phyloP scores from a whole-genome alignment of 2,329 filamentous ascomycete genomes.

The Leptographium procerum region DNA sequence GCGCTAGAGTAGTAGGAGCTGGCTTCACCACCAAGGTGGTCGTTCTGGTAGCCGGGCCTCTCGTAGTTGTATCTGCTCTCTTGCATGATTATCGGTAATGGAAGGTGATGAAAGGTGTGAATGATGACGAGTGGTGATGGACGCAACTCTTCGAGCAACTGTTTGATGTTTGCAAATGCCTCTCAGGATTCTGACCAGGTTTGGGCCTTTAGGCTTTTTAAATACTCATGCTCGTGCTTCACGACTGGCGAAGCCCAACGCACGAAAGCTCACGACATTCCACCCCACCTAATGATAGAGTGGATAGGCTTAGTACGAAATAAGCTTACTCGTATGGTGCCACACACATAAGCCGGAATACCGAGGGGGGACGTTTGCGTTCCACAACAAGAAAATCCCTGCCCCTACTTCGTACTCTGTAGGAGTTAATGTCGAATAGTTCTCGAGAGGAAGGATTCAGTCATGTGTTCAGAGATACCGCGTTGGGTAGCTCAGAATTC shows the following conservation, averaged over 20 bases:
- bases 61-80: not conserved
- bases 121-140: too few relatives aligned
- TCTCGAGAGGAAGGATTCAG: not conserved
- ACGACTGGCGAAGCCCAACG: not conserved
- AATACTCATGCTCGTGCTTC: not conserved
- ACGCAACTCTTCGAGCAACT: too few relatives aligned
- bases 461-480: not conserved
- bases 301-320: not conserved
- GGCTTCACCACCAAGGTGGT: not conserved
- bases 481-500: not conserved
- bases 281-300: not conserved
- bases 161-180: not conserved
- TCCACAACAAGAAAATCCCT: not conserved
- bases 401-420: not conserved
- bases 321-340: not conserved
- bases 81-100: not conserved
- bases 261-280: not conserved
- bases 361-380: not conserved
- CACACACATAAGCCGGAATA: not conserved
- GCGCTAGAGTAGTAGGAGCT: not conserved
- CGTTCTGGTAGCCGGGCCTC: not conserved
- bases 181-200: not conserved
- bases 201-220: not conserved
- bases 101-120: too few relatives aligned
- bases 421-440: not conserved